Conservation (phyloP, 2,329 filamentous ascomycete species). For the Akanthomyces uredinophilus region DNA sequence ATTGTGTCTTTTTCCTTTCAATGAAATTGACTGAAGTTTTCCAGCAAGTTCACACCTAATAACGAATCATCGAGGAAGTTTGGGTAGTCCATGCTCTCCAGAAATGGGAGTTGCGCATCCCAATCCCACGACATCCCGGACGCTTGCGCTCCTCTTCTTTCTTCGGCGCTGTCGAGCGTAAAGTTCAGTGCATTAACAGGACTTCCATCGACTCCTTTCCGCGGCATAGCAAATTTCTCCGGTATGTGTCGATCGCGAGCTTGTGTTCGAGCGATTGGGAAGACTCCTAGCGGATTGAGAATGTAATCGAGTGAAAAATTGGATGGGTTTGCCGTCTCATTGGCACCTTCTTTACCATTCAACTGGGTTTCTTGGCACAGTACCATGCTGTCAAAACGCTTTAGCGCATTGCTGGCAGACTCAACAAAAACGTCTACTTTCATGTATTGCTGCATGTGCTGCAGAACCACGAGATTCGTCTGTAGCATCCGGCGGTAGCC, state of each 20-base stretch:
- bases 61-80: slow-evolving; percentile 10
- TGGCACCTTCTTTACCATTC: background rate
- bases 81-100: slow-evolving; percentile 14
- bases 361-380: background rate
- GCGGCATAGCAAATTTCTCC: background rate
- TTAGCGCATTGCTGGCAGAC: slow-evolving; percentile 11
- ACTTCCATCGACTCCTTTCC: too few relatives aligned
- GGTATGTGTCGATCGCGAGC: slow-evolving; percentile 8
- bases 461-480: background rate
- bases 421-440: slow-evolving; percentile 12
- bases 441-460: slow-evolving; percentile 11
- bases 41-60: background rate
- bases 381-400: slow-evolving; percentile 7
- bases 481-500: background rate
- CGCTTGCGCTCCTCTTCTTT: background rate
- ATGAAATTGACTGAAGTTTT: background rate
- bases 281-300: slow-evolving; percentile 12
- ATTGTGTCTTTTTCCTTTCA: background rate
- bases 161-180: background rate
- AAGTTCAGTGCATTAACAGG: background rate
- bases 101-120: slow-evolving; percentile 4
- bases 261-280: slow-evolving; percentile 10
- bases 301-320: slow-evolving; percentile 14
- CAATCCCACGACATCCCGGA: slow-evolving; percentile 5
- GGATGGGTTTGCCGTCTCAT: background rate